Conservation (phyloP, 331 rosid genomes). For the Stylosanthes scabra region DNA sequence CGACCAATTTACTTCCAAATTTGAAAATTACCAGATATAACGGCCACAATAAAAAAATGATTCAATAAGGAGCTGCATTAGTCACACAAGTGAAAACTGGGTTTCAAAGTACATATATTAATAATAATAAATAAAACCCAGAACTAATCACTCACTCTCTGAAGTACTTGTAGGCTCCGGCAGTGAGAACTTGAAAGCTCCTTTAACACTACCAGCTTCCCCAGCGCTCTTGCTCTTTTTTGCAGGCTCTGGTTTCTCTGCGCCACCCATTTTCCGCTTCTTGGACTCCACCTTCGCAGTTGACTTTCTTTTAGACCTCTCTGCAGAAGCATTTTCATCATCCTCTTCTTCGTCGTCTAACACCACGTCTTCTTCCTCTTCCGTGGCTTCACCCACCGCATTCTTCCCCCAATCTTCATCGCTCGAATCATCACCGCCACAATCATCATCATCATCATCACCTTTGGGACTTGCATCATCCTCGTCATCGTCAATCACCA, state of each 20-base stretch:
- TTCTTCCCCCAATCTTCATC: conserved; percentile 91
- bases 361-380: conserved; percentile 60
- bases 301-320: conserved; percentile 44
- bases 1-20: no score
- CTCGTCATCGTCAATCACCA: conserved; percentile 45
- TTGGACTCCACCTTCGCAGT: conserved; percentile 40
- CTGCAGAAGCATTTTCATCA: conserved; percentile 42
- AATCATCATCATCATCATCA: conserved; percentile 48
- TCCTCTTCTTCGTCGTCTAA: conserved; percentile 48
- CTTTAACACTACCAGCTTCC: conserved; percentile 31
- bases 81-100: not conserved
- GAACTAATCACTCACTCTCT: conserved; percentile 58
- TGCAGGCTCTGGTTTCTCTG: conserved; percentile 47
- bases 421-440: conserved; percentile 64
- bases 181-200: conserved; percentile 43
- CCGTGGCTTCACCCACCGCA: conserved; percentile 49
- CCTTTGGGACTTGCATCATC: conserved; percentile 30
- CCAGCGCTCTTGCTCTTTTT: conserved; percentile 64
- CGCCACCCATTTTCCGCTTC: conserved; percentile 58
- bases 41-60: no score
- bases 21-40: no score
- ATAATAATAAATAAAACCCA: no score
- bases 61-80: not conserved
- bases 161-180: conserved; percentile 44
- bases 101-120: conserved; percentile 1